Percentiles rank a stretch among this genome's conserved stretches.
Evolutionary conservation across 768 basidiomycete genomes (phyloP).

Genomic region (Cystofilobasidium bisporidii): DNA sequence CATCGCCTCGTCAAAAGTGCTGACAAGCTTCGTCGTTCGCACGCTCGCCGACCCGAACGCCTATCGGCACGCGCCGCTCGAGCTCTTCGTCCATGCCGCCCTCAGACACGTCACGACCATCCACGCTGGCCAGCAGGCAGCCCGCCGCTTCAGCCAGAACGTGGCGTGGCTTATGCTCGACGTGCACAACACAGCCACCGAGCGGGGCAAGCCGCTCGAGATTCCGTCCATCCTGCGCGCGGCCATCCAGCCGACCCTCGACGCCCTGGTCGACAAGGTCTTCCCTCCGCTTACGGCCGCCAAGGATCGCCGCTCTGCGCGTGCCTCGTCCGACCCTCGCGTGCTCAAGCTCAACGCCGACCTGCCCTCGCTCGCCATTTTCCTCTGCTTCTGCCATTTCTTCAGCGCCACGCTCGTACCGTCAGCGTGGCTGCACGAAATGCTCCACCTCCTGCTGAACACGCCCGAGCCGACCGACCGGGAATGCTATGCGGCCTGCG

Average conservation of each 20-base stretch:
- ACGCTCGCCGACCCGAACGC: not conserved
- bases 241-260: not conserved
- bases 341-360: not conserved
- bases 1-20: not conserved
- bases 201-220: not conserved
- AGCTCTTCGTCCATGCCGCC: not conserved
- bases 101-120: not conserved
- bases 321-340: too few relatives aligned
- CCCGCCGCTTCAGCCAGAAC: not conserved
- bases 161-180: not conserved
- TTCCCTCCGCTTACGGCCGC: not conserved
- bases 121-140: not conserved
- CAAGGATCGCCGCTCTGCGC: not conserved
- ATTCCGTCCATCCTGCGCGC: not conserved
- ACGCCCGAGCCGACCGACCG: not conserved
- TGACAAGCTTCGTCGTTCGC: not conserved
- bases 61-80: not conserved
- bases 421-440: not conserved
- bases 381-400: not conserved
- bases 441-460: not conserved
- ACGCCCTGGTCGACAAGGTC: constrained; percentile 5
- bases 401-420: not conserved
- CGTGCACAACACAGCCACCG: not conserved
- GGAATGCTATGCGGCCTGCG: not conserved
- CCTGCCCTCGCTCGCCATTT: not conserved